These are phyloP conservation scores for Polymyxa betae DNA, from an alignment of 208 protist genomes.

Conservation along the genomic window DNA sequence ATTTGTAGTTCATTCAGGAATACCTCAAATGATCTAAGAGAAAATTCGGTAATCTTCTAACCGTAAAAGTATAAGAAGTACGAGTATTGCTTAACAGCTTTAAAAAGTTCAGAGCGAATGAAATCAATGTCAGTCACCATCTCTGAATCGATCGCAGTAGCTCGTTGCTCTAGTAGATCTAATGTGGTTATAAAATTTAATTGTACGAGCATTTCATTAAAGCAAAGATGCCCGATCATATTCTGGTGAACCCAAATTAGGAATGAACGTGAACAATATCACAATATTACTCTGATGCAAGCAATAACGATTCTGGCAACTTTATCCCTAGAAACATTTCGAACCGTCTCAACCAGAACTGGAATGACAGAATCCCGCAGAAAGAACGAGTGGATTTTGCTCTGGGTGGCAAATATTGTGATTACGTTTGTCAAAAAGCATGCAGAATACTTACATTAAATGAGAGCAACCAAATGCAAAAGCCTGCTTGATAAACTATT, in stretches of 20 bases:
- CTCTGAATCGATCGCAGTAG: background rate
- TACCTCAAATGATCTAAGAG: slow-evolving; percentile 6
- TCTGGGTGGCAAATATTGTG: background rate
- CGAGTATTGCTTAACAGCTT: slow-evolving; percentile 17
- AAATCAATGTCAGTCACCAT: background rate
- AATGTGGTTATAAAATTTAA: background rate
- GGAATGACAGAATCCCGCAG: background rate
- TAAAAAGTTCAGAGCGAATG: slow-evolving; percentile 6
- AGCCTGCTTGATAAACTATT: slow-evolving; percentile 8
- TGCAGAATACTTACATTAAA: background rate
- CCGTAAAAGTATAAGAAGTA: background rate
- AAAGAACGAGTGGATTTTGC: background rate
- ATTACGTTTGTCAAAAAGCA: background rate
- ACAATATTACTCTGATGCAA: background rate
- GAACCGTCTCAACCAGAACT: background rate
- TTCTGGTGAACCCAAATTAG: background rate
- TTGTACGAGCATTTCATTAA: background rate
- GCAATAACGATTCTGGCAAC: background rate
- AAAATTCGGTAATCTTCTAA: background rate
- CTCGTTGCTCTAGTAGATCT: background rate
- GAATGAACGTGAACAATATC: background rate
- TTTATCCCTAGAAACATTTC: slow-evolving; percentile 2
- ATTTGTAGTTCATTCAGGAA: background rate
- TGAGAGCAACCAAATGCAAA: slow-evolving; percentile 25
- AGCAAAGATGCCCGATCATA: background rate